A percentile compares a stretch with the other conserved stretches of the same genome.
These are phyloP conservation scores for Cyberlindnera saturnus DNA, from an alignment of 805 yeast genomes.

Conservation along the genomic window DNA sequence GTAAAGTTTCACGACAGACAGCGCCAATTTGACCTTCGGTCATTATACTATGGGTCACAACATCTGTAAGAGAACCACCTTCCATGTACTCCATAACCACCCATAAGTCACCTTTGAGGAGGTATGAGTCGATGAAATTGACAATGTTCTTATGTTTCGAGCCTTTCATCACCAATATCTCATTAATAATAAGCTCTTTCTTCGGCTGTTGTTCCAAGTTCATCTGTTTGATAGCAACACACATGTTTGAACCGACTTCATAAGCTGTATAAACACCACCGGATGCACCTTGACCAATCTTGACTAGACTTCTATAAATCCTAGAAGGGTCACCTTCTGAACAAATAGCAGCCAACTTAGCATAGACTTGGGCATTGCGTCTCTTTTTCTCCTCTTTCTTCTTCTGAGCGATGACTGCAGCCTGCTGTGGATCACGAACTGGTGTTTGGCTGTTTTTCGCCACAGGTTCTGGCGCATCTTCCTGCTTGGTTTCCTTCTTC, in stretches of 20 bases:
- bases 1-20: constrained; percentile 84
- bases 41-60: constrained; percentile 82
- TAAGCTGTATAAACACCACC: constrained; percentile 95
- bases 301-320: constrained; percentile 60
- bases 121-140: constrained; percentile 82
- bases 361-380: constrained; percentile 65
- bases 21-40: constrained; percentile 94
- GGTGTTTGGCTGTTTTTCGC: constrained; percentile 35
- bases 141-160: constrained; percentile 88
- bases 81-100: constrained; percentile 99
- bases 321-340: constrained; percentile 78
- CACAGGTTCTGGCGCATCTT: constrained; percentile 23
- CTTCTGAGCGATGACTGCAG: constrained; percentile 51
- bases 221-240: constrained; percentile 96
- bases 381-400: constrained; percentile 76
- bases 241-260: constrained; percentile 43
- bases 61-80: constrained; percentile 95
- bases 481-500: not conserved
- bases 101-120: constrained; percentile 81
- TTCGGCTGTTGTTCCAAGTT: constrained; percentile 91
- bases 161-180: constrained; percentile 92
- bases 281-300: constrained; percentile 97
- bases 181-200: constrained; percentile 91
- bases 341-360: constrained; percentile 69
- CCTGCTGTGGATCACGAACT: constrained; percentile 42